Evolutionary conservation across 1,284 basidiomycete genomes (phyloP), one percentile per base, ranked within the genome.

Genomic region (Jaminaea rosea): DNA sequence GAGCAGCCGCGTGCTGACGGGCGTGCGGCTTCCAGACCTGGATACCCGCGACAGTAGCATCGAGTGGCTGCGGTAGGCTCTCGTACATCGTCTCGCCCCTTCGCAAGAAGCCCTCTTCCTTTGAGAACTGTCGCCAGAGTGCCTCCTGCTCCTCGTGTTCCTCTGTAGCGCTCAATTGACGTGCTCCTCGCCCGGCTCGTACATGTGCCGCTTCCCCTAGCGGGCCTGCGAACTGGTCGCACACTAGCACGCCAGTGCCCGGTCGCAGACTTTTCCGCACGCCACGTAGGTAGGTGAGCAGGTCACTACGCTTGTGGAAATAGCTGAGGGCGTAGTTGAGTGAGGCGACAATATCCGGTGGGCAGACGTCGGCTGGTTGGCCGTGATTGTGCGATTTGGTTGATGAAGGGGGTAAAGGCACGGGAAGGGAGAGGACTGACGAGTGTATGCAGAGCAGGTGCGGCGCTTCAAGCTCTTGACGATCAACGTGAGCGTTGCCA

Each of bases 291-390:
- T 68, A 68, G 8, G 42, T 46, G 4, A 67, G 17, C 31, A 68
- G 53, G 26, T 56, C 58, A 1, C 53, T 44, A 11, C 65, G 62
- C 29, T 56, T 55, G 52, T 68, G 65, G 34, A 68, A 68, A 50
- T 68, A 68, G 19, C 60, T 62, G 48, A 68, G 58, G 11, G 65
- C 65, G 44, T 68, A 68, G 53, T 68, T 68, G 23, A 64, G 60
- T 29, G 65, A 54, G 4, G 65, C 65, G 9, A 68, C 55, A 13
- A 67, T 23, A 29, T 67, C 65, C 6, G 65, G 65, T n/a, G 52
- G 29, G 19, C n/a, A n/a, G 56, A 53, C 19, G 58, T 47, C 0
- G 54, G 42, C 17, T 47, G 15, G 10, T 34, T 39, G 15, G 37
- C n/a, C 28, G 48, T 26, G 19, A 17, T 13, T 13, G n/a, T n/a